Conservation (phyloP, 495 filamentous ascomycete species). For the Astrothelium macrocarpum region DNA sequence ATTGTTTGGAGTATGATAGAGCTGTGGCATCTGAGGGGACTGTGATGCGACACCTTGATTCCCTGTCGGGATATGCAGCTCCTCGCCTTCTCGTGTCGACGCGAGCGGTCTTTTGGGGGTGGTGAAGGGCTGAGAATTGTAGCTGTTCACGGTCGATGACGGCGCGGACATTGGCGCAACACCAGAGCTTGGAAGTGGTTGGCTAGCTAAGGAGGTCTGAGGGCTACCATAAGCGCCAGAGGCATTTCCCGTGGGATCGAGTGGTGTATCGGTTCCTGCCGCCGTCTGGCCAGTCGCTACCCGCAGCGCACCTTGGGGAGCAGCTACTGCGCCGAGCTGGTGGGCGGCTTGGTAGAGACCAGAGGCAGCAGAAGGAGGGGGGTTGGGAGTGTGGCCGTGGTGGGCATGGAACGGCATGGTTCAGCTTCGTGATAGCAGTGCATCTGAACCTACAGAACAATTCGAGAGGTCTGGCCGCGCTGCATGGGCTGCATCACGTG, state of each 20-base stretch:
- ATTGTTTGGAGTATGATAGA: slow-evolving; percentile 26
- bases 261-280: slow-evolving; percentile 30
- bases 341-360: slow-evolving; percentile 37
- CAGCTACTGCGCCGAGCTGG: slow-evolving; percentile 40
- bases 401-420: slow-evolving; percentile 20
- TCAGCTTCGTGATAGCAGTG: not conserved
- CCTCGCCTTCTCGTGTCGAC: slow-evolving; percentile 52
- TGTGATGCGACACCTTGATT: slow-evolving; percentile 39
- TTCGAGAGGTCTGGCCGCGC: no score
- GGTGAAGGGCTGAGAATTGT: slow-evolving; percentile 43
- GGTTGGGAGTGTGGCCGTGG: slow-evolving; percentile 2
- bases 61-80: slow-evolving; percentile 63
- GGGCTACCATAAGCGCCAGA: slow-evolving; percentile 15
- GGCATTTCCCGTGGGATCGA: slow-evolving; percentile 26
- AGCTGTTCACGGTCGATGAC: slow-evolving; percentile 31
- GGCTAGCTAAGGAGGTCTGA: not conserved
- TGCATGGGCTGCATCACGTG: no score
- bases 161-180: slow-evolving; percentile 27
- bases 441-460: no score
- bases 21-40: slow-evolving; percentile 41
- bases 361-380: slow-evolving; percentile 16
- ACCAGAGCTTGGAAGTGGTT: not conserved
- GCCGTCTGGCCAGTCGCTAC: slow-evolving; percentile 29
- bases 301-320: slow-evolving; percentile 34
- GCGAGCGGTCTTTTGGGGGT: slow-evolving; percentile 41